These are phyloP conservation scores for Magnolia kwangsiensis DNA, from an alignment of 164 flowering plant genomes.

Conservation along the genomic window DNA sequence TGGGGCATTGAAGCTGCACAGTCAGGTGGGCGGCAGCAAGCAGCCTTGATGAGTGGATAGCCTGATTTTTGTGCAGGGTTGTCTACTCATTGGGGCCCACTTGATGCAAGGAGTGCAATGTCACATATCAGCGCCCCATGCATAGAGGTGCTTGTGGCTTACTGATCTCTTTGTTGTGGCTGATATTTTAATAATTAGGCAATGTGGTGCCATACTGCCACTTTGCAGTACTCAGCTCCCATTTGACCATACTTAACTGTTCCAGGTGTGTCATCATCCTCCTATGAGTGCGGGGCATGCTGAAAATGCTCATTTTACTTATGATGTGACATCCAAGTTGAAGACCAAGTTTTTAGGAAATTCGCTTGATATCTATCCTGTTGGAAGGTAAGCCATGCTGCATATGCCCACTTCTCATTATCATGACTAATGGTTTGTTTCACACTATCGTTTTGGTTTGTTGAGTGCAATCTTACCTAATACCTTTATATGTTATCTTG, in stretches of 20 bases:
- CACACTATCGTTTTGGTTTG: not conserved
- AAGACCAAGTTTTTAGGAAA: slow-evolving; percentile 81
- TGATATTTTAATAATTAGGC: too few relatives aligned
- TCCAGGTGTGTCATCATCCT: slow-evolving; percentile 87
- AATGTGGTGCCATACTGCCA: not conserved
- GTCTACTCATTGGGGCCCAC: too few relatives aligned
- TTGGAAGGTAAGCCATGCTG: slow-evolving; percentile 54
- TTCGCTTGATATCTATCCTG: slow-evolving; percentile 71
- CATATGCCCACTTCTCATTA: not conserved
- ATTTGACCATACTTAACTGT: not conserved
- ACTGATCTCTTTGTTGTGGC: too few relatives aligned
- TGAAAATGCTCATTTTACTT: slow-evolving; percentile 79
- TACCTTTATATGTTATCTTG: too few relatives aligned
- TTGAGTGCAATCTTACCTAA: not conserved
- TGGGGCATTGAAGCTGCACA: too few relatives aligned
- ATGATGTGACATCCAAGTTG: slow-evolving; percentile 78
- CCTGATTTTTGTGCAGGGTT: too few relatives aligned
- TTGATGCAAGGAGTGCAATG: too few relatives aligned
- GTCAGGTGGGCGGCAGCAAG: too few relatives aligned
- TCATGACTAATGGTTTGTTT: not conserved
- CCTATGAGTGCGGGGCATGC: slow-evolving; percentile 92
- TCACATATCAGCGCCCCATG: too few relatives aligned
- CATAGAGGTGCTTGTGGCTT: too few relatives aligned
- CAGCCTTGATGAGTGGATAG: too few relatives aligned
- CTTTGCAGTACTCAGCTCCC: not conserved